These are phyloP conservation scores for Ascochyta pisi DNA, from an alignment of 2,329 filamentous ascomycete genomes.

Conservation along the genomic window DNA sequence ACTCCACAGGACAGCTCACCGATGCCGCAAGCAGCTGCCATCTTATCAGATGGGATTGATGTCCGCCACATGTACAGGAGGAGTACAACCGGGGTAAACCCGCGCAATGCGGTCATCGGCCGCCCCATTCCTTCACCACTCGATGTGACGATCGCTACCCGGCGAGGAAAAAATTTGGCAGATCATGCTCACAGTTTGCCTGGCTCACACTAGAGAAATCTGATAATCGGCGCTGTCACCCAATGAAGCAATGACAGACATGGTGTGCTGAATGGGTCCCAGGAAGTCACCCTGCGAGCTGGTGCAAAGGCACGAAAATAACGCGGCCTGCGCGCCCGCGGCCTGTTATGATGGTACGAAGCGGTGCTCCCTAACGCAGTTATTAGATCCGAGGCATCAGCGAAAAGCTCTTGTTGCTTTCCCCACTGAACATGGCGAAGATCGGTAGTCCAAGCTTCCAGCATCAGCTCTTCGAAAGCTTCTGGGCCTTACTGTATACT, in stretches of 20 bases:
- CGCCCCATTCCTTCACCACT: conserved; percentile 11
- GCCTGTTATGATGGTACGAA: conserved; percentile 13
- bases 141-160: conserved; percentile 24
- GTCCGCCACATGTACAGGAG: conserved; percentile 11
- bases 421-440: conserved; percentile 22
- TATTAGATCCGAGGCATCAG: conserved; percentile 48
- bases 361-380: conserved; percentile 3
- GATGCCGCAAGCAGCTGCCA: conserved; percentile 23
- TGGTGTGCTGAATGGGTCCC: conserved; percentile 13
- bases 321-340: conserved; percentile 13
- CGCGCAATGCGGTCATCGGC: conserved; percentile 24
- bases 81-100: conserved; percentile 9
- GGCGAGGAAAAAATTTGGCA: conserved; percentile 15
- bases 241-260: conserved; percentile 21
- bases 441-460: conserved; percentile 14
- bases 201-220: conserved; percentile 11
- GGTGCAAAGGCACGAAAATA: conserved; percentile 12
- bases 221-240: conserved; percentile 24
- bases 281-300: conserved; percentile 17
- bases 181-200: conserved; percentile 16
- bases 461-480: conserved; percentile 21
- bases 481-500: conserved; percentile 31
- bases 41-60: conserved; percentile 41
- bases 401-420: conserved; percentile 22
- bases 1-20: conserved; percentile 16